Base-by-base conservation (phyloP, 306 rosid species). In the Oxytropis ochrocephala region DNA sequence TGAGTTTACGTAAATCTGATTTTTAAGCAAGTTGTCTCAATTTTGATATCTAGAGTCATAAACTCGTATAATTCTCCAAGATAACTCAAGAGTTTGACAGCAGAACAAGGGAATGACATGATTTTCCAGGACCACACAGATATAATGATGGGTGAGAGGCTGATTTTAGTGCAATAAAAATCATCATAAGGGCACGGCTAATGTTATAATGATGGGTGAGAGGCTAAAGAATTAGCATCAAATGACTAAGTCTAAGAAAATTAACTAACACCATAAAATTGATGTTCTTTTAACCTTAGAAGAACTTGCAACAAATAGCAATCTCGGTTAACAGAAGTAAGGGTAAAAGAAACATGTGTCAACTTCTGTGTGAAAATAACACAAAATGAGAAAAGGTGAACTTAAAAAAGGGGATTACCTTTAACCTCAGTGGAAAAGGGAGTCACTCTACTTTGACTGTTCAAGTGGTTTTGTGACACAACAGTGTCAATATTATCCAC, bases 361-460 rank as follows among this genome's bases (percentile, higher is more conserved):
- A 57, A 67, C 53, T 35, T 35, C 33, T 7, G 59, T 10, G 17
- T 35, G 27, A 62, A 32, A 55, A 67, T 66, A 16, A 33, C 64
- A 83, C 33, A 8, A 5, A 17, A 43, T 42, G 30, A 67, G 53
- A 62, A 60, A 42, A 19, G 49, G 35, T 13, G 38, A 69, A 64
- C 61, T 58, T 38, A 6, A 30, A 65, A 50, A 66, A 61, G 58
- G 62, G 13, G 32, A 46, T 80, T 82, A 92, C 97, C 81, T 79
- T 84, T 82, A 56, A 77, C 74, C 47, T 76, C 78, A 42, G 49
- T 65, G 60, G 72, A 68, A 42, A 30, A 73, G 35, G 80, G 68
- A 54, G 76, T 51, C 72, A 38, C 61, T 69, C 79, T 79, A 49
- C 64, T 68, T 80, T 81, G 85, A 75, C 83, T 55, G 44, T 72